Percentiles rank a stretch among this genome's conserved stretches.
These are phyloP conservation scores for Forsythia viridissima DNA, from an alignment of 257 asterid genomes.

Conservation along the genomic window DNA sequence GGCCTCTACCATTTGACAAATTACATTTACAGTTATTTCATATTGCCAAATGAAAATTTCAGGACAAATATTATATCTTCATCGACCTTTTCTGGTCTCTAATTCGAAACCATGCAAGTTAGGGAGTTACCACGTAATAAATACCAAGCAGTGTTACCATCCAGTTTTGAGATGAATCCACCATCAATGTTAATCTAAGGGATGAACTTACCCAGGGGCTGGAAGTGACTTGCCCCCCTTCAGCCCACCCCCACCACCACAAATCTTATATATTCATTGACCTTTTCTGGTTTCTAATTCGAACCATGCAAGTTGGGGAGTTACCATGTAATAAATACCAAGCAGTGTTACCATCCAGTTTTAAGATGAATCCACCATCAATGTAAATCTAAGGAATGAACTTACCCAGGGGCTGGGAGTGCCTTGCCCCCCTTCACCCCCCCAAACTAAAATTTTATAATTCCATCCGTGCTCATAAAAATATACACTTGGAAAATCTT, in stretches of 20 bases:
- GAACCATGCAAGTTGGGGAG: neutral
- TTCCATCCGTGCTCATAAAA: neutral
- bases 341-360: neutral
- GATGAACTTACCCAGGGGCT: neutral
- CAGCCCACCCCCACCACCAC: neutral
- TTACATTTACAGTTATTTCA: neutral
- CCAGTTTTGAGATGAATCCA: neutral
- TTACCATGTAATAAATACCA: neutral
- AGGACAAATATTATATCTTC: neutral
- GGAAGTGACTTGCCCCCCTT: neutral
- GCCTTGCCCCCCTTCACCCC: neutral
- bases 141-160: neutral
- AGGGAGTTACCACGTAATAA: neutral
- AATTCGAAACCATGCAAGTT: neutral
- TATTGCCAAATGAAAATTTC: neutral
- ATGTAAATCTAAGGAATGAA: neutral
- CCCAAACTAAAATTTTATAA: neutral
- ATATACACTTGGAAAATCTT: neutral
- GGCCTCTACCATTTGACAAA: neutral
- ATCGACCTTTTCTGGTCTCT: neutral
- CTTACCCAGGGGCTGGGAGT: neutral
- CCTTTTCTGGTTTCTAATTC: neutral
- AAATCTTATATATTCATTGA: neutral
- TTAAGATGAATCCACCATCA: neutral
- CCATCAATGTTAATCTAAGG: neutral